Conservation (phyloP, 2,329 filamentous ascomycete species). For the Microdochium paspali region DNA sequence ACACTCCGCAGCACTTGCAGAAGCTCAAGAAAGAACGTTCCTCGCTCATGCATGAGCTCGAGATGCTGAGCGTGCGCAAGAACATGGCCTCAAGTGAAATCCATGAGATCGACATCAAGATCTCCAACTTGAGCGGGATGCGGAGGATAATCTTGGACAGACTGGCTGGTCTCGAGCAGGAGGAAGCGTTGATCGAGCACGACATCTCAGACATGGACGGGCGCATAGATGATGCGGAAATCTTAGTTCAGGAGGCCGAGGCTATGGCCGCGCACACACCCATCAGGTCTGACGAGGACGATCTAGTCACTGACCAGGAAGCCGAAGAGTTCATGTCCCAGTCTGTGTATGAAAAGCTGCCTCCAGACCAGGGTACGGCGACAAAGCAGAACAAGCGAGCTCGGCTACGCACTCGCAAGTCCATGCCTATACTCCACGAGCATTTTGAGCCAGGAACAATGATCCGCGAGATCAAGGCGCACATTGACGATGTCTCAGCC, state of each 20-base stretch:
- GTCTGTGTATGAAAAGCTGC: constrained; percentile 91
- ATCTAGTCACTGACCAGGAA: constrained; percentile 39
- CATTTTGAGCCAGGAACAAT: constrained; percentile 83
- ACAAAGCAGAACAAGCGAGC: constrained; percentile 35
- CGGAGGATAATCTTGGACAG: constrained; percentile 84
- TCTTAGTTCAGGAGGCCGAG: constrained; percentile 48
- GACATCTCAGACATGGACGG: constrained; percentile 60
- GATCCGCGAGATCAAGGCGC: constrained; percentile 82
- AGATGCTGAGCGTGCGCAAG: constrained; percentile 87
- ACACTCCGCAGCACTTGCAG: constrained; percentile 53
- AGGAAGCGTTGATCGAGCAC: constrained; percentile 83
- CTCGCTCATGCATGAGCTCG: constrained; percentile 71
- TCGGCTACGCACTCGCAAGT: constrained; percentile 60
- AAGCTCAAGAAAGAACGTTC: constrained; percentile 75
- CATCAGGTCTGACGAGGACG: constrained; percentile 40
- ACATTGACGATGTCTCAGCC: constrained; percentile 79
- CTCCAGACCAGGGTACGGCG: constrained; percentile 40
- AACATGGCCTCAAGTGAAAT: constrained; percentile 98
- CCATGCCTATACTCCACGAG: constrained; percentile 92
- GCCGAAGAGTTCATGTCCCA: constrained; percentile 83
- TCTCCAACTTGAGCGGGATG: constrained; percentile 87
- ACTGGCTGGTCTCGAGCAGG: constrained; percentile 76
- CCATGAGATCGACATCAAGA: constrained; percentile 92
- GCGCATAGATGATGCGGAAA: constrained; percentile 52
- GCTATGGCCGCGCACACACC: constrained; percentile 42